Evolutionary conservation across 352 stramenopile species (phyloP).

Genomic region (Pythium angustatum): DNA sequence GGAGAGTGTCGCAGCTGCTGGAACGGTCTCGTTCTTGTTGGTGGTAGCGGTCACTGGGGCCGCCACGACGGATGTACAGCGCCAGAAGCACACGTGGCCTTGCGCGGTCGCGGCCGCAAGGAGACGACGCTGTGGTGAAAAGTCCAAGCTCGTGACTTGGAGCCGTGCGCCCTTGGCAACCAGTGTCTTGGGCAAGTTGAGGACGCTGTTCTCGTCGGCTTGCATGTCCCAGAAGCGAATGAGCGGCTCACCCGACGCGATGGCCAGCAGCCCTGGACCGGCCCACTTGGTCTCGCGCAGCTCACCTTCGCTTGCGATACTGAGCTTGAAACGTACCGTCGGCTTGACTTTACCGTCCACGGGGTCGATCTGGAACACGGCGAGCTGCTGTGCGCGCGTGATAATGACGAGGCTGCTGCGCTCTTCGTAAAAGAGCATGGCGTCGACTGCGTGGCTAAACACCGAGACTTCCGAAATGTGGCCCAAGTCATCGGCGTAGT

Average conservation of each 20-base stretch:
- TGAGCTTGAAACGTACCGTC: slow-evolving; percentile 89
- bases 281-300: slow-evolving; percentile 89
- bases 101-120: slow-evolving; percentile 86
- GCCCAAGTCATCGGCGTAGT: slow-evolving; percentile 92
- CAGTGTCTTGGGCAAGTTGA: slow-evolving; percentile 68
- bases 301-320: slow-evolving; percentile 76
- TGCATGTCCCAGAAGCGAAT: slow-evolving; percentile 93
- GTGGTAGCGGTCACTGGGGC: slow-evolving; percentile 10
- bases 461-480: slow-evolving; percentile 91
- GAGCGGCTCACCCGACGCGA: slow-evolving; percentile 85
- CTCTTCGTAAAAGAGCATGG: slow-evolving; percentile 90
- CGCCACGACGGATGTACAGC: slow-evolving; percentile 53
- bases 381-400: slow-evolving; percentile 86
- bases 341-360: slow-evolving; percentile 83
- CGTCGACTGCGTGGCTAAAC: slow-evolving; percentile 84
- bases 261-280: slow-evolving; percentile 86
- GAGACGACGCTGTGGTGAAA: slow-evolving; percentile 85
- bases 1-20: slow-evolving; percentile 25
- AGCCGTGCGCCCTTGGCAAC: slow-evolving; percentile 31
- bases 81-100: slow-evolving; percentile 90
- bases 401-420: slow-evolving; percentile 87
- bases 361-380: slow-evolving; percentile 87
- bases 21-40: not conserved
- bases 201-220: slow-evolving; percentile 91
- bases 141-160: slow-evolving; percentile 85